Evolutionary conservation across 2,329 filamentous ascomycete species (phyloP).

Genomic region (Cyanodermella asteris): DNA sequence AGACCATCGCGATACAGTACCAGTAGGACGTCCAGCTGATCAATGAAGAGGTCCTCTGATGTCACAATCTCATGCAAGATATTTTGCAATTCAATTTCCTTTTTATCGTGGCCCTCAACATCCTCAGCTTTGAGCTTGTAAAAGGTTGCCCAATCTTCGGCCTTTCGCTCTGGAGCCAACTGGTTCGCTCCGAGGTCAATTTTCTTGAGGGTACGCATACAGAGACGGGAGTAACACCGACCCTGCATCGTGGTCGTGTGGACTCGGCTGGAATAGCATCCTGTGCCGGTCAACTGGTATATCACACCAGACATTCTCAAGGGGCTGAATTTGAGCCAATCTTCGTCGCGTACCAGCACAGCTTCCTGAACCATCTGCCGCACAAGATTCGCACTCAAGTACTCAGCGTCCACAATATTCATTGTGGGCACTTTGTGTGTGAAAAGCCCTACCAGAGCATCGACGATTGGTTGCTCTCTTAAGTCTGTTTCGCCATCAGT

Average conservation of each 20-base stretch:
- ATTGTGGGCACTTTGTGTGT: constrained; percentile 91
- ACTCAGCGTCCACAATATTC: constrained; percentile 93
- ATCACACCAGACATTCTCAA: constrained; percentile 71
- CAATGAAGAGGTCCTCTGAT: constrained; percentile 78
- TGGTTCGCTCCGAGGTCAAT: constrained; percentile 62
- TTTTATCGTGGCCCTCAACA: constrained; percentile 48
- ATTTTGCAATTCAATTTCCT: constrained; percentile 84
- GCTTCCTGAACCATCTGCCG: constrained; percentile 57
- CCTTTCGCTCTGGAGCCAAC: constrained; percentile 44
- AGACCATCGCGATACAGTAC: constrained; percentile 71
- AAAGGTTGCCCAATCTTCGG: constrained; percentile 73
- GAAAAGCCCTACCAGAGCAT: constrained; percentile 73
- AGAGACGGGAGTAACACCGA: constrained; percentile 84
- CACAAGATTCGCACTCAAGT: constrained; percentile 56
- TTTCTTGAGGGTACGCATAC: constrained; percentile 83
- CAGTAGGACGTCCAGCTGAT: constrained; percentile 66
- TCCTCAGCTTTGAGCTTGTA: constrained; percentile 66
- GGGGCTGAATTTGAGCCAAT: constrained; percentile 85
- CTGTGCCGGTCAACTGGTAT: constrained; percentile 75
- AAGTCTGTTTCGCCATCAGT: constrained; percentile 80
- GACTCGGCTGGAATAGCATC: constrained; percentile 72
- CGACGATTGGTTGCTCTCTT: constrained; percentile 62
- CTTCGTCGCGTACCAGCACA: constrained; percentile 69
- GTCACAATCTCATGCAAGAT: constrained; percentile 89
- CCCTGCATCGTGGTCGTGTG: constrained; percentile 44